phyloP scores from a whole-genome alignment of 805 yeast genomes.

The Nematodospora valgi region DNA sequence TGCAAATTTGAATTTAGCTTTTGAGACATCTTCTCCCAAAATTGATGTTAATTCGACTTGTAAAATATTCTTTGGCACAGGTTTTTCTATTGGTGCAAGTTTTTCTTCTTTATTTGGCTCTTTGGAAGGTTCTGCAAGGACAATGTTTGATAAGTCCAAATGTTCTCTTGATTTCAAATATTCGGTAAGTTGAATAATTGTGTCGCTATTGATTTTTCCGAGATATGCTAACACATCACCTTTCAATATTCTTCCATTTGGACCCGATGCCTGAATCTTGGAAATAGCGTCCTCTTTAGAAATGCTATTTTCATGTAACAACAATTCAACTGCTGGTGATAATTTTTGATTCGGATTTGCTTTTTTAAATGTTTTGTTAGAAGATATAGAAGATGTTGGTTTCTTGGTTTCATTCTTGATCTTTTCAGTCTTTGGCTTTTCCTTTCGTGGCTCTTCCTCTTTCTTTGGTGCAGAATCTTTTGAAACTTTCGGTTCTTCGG shows the following conservation, averaged over 20 bases:
- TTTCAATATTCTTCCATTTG: conserved; percentile 79
- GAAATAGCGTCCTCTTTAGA: conserved; percentile 66
- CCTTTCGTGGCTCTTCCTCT: conserved; percentile 13
- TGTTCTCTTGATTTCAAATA: conserved; percentile 55
- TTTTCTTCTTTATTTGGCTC: conserved; percentile 11
- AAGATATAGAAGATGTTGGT: neutral
- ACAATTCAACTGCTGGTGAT: conserved; percentile 73
- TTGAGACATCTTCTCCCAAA: conserved; percentile 23
- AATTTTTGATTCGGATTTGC: conserved; percentile 70
- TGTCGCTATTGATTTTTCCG: conserved; percentile 63
- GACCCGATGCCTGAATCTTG: conserved; percentile 82
- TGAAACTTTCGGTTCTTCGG: conserved; percentile 21
- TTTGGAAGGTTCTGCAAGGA: conserved; percentile 34
- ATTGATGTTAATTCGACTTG: conserved; percentile 22
- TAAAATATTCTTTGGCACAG: conserved; percentile 28
- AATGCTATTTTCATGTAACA: conserved; percentile 60
- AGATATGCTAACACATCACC: conserved; percentile 88
- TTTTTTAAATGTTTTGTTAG: conserved; percentile 20
- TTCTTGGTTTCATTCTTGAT: conserved; percentile 1
- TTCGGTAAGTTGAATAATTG: conserved; percentile 51
- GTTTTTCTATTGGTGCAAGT: conserved; percentile 13
- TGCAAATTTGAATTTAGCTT: conserved; percentile 25
- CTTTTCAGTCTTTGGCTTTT: conserved; percentile 11
- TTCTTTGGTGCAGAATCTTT: conserved; percentile 12
- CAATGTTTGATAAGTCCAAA: conserved; percentile 71